Percentiles rank a stretch among this genome's conserved stretches.
These are phyloP conservation scores for Kodamaea arcana DNA, from an alignment of 1,139 yeast species.

Conservation along the genomic window DNA sequence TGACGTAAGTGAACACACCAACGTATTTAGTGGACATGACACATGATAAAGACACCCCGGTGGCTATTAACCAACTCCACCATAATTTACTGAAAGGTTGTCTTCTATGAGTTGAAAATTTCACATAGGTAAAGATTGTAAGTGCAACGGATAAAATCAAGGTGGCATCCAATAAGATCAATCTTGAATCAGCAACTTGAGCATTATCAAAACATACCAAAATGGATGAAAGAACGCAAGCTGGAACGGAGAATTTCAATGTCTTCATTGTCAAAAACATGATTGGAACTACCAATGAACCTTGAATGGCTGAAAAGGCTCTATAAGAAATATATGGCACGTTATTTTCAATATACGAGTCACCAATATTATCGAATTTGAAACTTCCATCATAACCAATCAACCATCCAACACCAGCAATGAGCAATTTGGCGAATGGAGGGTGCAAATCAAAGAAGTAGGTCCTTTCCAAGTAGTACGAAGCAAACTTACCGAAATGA, in stretches of 20 bases:
- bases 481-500: conserved; percentile 94
- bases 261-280: conserved; percentile 81
- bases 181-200: conserved; percentile 84
- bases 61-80: conserved; percentile 83
- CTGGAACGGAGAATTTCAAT: conserved; percentile 71
- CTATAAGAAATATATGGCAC: conserved; percentile 92
- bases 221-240: conserved; percentile 78
- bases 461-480: conserved; percentile 76
- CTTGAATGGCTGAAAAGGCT: conserved; percentile 74
- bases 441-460: conserved; percentile 97
- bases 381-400: conserved; percentile 86
- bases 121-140: conserved; percentile 73
- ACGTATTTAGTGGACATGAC: conserved; percentile 94
- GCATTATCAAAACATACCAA: conserved; percentile 86
- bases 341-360: conserved; percentile 64
- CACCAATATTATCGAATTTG: conserved; percentile 90
- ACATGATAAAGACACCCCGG: conserved; percentile 84
- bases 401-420: conserved; percentile 86
- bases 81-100: conserved; percentile 64
- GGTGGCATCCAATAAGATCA: conserved; percentile 88
- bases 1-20: conserved; percentile 85
- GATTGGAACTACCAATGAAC: conserved; percentile 77
- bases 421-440: conserved; percentile 90
- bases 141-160: conserved; percentile 76
- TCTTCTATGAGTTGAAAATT: conserved; percentile 69